Conservation (phyloP, 225 moss, liverwort and hornwort genomes). For the Neckera pumila region DNA sequence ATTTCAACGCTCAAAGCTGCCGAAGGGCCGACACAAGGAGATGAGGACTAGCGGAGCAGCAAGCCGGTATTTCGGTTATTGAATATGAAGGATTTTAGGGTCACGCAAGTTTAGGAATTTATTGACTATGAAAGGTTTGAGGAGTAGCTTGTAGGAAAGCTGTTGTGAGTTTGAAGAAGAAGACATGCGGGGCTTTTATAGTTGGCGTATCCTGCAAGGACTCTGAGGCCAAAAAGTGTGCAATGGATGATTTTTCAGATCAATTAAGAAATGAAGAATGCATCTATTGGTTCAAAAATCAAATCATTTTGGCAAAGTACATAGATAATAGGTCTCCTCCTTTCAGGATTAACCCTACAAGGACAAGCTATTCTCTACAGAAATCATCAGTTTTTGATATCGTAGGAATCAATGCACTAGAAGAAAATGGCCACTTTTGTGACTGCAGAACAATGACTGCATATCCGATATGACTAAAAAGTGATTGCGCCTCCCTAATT, state of each 20-base stretch:
- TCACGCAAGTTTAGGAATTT: too few relatives aligned
- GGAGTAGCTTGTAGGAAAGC: too few relatives aligned
- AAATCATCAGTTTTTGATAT: too few relatives aligned
- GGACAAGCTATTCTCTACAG: too few relatives aligned
- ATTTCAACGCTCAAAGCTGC: not conserved
- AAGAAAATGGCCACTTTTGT: too few relatives aligned
- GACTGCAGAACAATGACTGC: too few relatives aligned
- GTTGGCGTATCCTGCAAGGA: not conserved
- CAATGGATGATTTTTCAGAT: not conserved
- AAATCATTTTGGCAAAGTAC: not conserved
- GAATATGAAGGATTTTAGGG: not conserved
- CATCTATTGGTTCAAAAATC: not conserved
- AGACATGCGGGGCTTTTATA: not conserved
- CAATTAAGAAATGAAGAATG: not conserved
- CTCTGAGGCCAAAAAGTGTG: too few relatives aligned
- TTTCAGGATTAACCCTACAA: not conserved
- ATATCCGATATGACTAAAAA: too few relatives aligned
- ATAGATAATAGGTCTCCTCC: not conserved
- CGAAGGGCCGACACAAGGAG: not conserved
- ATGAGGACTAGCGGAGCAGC: not conserved
- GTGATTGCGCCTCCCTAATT: too few relatives aligned
- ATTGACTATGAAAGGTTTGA: too few relatives aligned
- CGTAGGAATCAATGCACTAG: too few relatives aligned
- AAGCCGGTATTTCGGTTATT: not conserved
- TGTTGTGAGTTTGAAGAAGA: not conserved